These are phyloP conservation scores for Komagataella mondaviorum DNA, from an alignment of 805 yeast species.

Conservation along the genomic window DNA sequence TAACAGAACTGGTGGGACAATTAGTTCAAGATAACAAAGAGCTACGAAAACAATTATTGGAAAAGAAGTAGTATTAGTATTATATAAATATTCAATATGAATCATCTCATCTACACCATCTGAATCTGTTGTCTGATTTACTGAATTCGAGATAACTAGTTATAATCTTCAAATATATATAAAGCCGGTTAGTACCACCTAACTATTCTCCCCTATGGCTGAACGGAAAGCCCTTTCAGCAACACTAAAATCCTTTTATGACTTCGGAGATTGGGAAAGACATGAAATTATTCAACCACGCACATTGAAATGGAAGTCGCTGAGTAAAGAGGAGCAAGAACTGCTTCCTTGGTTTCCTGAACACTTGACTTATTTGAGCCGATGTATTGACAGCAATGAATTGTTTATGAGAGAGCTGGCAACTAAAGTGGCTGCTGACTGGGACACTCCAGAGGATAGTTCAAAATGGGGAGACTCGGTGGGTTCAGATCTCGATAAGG, in stretches of 20 bases:
- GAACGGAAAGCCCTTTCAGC: neutral
- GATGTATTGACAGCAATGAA: conserved; percentile 30
- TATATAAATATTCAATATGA: neutral
- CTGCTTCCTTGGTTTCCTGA: conserved; percentile 36
- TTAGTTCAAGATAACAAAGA: conserved; percentile 15
- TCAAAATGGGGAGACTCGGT: conserved; percentile 30
- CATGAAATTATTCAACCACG: conserved; percentile 18
- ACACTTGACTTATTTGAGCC: conserved; percentile 24
- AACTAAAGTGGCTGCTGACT: conserved; percentile 24
- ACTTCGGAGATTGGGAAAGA: conserved; percentile 22
- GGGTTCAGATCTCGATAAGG: conserved; percentile 38
- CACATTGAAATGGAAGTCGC: conserved; percentile 17
- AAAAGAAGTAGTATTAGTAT: neutral
- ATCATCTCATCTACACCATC: neutral
- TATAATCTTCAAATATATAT: too few species aligned
- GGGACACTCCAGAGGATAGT: conserved; percentile 29
- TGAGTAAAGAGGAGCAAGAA: conserved; percentile 24
- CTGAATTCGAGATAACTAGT: neutral
- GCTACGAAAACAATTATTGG: conserved; percentile 3
- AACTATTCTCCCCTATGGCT: neutral
- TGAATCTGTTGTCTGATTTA: neutral
- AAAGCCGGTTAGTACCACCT: neutral
- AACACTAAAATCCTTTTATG: conserved; percentile 11
- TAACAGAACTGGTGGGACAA: conserved; percentile 24
- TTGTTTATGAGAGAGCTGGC: conserved; percentile 30